Evolutionary conservation across 2,329 filamentous ascomycete genomes (phyloP).

Genomic region (Fusarium avenaceum): DNA sequence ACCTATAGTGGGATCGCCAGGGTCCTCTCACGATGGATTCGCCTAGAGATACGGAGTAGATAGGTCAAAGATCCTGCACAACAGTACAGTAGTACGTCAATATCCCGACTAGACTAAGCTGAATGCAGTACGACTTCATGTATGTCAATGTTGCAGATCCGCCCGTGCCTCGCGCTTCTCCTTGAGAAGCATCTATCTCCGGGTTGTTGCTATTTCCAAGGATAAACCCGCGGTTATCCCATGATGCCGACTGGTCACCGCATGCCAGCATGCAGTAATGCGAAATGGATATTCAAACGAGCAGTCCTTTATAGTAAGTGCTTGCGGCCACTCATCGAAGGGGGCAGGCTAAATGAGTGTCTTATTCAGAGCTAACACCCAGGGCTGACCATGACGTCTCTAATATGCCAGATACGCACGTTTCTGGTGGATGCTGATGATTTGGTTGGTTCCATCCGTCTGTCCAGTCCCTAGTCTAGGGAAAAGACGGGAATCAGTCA

Average conservation of each 20-base stretch:
- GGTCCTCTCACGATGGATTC: slow-evolving; percentile 43
- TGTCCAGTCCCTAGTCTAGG: slow-evolving; percentile 45
- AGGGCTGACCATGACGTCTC: slow-evolving; percentile 33
- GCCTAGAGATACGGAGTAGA: slow-evolving; percentile 7
- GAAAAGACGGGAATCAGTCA: slow-evolving; percentile 50
- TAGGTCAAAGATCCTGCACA: slow-evolving; percentile 7
- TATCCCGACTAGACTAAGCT: slow-evolving; percentile 17
- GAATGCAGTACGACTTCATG: slow-evolving; percentile 43
- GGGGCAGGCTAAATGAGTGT: slow-evolving; percentile 10
- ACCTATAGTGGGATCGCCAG: slow-evolving; percentile 43
- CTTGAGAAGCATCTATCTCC: slow-evolving; percentile 18
- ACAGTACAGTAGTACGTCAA: slow-evolving; percentile 24
- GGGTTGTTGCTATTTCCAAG: slow-evolving; percentile 12
- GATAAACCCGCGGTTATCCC: slow-evolving; percentile 10
- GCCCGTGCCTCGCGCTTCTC: slow-evolving; percentile 8
- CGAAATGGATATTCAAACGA: background rate
- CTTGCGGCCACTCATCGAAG: slow-evolving; percentile 6
- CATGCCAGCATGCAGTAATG: background rate
- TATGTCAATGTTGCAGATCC: slow-evolving; percentile 48
- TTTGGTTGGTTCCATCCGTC: slow-evolving; percentile 45
- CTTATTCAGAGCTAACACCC: slow-evolving; percentile 25
- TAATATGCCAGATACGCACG: slow-evolving; percentile 29
- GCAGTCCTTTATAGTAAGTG: background rate
- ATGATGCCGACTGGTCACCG: background rate
- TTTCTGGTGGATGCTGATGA: slow-evolving; percentile 29